phyloP scores from a whole-genome alignment of 2,329 filamentous ascomycete species.

The Hypoxylon sp. region DNA sequence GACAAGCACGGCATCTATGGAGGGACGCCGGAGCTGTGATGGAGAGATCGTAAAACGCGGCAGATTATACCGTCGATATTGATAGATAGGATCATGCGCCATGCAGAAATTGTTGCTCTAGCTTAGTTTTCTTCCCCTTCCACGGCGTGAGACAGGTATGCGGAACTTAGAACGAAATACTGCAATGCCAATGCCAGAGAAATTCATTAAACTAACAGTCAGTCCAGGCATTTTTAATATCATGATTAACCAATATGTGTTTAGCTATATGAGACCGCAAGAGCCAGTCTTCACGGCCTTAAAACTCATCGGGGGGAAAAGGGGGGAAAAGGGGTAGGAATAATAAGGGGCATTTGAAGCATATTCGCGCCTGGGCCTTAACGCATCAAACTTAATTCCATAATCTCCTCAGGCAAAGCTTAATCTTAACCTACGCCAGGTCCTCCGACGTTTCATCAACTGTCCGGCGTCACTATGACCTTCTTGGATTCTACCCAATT shows the following conservation, averaged over 20 bases:
- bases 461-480: neutral
- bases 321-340: no score
- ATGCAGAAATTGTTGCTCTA: neutral
- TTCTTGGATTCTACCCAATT: neutral
- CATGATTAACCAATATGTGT: neutral
- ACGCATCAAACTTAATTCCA: neutral
- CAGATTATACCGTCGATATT: no score
- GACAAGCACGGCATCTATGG: conserved; percentile 8
- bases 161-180: neutral
- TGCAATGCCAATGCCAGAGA: neutral
- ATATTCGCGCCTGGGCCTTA: neutral
- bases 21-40: neutral
- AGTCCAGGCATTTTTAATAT: neutral
- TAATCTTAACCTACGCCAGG: no score
- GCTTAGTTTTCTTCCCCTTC: neutral
- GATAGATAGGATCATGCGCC: neutral
- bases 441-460: neutral
- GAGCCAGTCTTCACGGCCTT: neutral
- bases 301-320: neutral
- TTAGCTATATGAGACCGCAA: neutral
- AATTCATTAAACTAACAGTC: neutral
- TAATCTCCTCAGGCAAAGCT: neutral
- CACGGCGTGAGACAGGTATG: neutral
- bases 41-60: neutral
- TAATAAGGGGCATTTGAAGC: neutral